phyloP scores from a whole-genome alignment of 2,329 filamentous ascomycete genomes.

The Phoma sp. region DNA sequence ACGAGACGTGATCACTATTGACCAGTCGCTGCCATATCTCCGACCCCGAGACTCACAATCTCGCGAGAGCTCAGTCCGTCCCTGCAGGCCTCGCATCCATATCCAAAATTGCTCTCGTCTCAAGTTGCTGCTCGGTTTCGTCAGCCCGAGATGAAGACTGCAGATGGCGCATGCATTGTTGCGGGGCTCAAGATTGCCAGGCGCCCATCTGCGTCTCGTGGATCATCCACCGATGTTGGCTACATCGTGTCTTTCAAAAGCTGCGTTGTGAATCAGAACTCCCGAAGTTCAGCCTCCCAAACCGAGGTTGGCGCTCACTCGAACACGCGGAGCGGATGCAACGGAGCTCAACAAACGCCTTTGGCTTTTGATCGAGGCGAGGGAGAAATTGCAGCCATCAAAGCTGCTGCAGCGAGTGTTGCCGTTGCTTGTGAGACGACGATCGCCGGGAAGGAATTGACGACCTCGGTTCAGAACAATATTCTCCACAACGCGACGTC shows the following conservation, averaged over 20 bases:
- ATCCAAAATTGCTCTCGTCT: not conserved
- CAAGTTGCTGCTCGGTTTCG: not conserved
- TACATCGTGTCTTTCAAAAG: not conserved
- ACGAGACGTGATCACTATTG: not conserved
- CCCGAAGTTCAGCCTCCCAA: not conserved
- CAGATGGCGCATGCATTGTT: not conserved
- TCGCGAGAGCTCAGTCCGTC: not conserved
- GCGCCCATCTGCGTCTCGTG: not conserved
- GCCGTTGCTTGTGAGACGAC: conserved; percentile 3
- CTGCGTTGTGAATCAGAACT: conserved; percentile 3
- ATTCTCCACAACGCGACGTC: conserved; percentile 4
- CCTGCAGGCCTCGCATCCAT: conserved; percentile 2
- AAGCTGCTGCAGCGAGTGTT: not conserved
- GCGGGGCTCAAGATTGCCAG: not conserved
- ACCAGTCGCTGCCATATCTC: conserved; percentile 1
- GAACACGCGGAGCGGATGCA: not conserved
- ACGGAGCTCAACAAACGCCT: conserved; percentile 17
- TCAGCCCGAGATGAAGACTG: not conserved
- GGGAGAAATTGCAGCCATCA: not conserved
- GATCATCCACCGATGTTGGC: not conserved
- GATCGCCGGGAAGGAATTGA: conserved; percentile 1
- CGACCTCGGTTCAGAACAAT: conserved; percentile 2
- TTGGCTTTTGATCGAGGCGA: not conserved
- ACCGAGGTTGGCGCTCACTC: conserved; percentile 4
- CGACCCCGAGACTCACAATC: not conserved